These are phyloP conservation scores for Euryodendron excelsum DNA, from an alignment of 148 eudicot genomes.

Conservation along the genomic window DNA sequence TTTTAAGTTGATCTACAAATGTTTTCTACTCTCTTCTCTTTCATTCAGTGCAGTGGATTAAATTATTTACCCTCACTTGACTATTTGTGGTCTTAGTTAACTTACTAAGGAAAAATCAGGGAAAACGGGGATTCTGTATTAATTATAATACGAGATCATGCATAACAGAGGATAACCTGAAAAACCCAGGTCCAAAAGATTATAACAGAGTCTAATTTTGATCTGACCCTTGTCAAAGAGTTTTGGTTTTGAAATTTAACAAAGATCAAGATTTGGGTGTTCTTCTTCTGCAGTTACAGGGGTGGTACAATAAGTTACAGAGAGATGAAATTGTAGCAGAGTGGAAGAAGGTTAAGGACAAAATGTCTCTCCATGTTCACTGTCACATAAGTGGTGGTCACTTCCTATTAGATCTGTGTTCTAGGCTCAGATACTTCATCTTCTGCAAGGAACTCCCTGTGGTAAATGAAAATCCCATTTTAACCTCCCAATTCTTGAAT, in stretches of 20 bases:
- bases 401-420: slow-evolving; percentile 69
- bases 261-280: neutral
- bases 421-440: slow-evolving; percentile 79
- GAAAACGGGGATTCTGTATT: slow-evolving; percentile 7
- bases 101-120: neutral
- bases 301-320: slow-evolving; percentile 81
- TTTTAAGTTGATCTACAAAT: neutral
- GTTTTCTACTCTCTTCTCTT: too few species aligned
- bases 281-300: slow-evolving; percentile 62
- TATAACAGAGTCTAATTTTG: neutral
- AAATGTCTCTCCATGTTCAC: slow-evolving; percentile 93
- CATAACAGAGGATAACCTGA: neutral
- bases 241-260: neutral
- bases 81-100: neutral
- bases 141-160: neutral
- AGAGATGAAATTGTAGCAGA: slow-evolving; percentile 98
- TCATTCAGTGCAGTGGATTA: too few species aligned
- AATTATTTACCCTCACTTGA: neutral
- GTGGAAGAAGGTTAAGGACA: slow-evolving; percentile 89
- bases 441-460: slow-evolving; percentile 95
- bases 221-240: neutral
- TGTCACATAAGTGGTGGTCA: slow-evolving; percentile 99
- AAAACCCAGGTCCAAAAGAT: neutral
- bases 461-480: slow-evolving; percentile 60
- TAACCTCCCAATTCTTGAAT: too few species aligned